These are phyloP conservation scores for Ophiostoma tasmaniense DNA, from an alignment of 2,329 filamentous ascomycete genomes.

Conservation along the genomic window DNA sequence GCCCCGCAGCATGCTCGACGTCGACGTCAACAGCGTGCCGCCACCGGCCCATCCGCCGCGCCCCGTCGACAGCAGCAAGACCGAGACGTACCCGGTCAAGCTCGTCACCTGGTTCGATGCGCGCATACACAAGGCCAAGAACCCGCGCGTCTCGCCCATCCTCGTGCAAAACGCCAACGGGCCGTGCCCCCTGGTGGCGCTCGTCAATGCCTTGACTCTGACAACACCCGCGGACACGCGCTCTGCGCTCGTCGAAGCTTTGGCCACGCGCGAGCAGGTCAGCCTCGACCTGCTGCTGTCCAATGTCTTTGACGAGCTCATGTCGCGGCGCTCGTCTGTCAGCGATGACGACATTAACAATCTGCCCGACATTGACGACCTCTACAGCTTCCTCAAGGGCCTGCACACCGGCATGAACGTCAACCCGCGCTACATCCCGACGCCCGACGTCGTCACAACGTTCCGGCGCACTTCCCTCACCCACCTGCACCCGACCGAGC, in stretches of 20 bases:
- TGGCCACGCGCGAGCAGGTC: slow-evolving; percentile 76
- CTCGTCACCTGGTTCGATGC: slow-evolving; percentile 78
- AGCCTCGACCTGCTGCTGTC: slow-evolving; percentile 79
- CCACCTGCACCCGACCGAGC: slow-evolving; percentile 42
- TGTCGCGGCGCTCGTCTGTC: slow-evolving; percentile 54
- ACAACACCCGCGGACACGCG: slow-evolving; percentile 61
- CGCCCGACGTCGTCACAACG: slow-evolving; percentile 36
- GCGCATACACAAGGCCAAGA: slow-evolving; percentile 45
- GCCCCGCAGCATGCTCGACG: slow-evolving; percentile 20
- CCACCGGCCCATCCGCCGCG: slow-evolving; percentile 31
- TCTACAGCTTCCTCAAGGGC: slow-evolving; percentile 80
- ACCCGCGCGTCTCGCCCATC: slow-evolving; percentile 71
- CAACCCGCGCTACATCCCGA: slow-evolving; percentile 76
- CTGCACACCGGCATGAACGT: slow-evolving; percentile 97
- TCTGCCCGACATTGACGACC: slow-evolving; percentile 77
- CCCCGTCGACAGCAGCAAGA: slow-evolving; percentile 31
- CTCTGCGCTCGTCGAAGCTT: slow-evolving; percentile 67
- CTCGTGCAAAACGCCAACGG: slow-evolving; percentile 90
- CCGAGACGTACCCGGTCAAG: slow-evolving; percentile 87
- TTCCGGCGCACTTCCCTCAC: slow-evolving; percentile 46
- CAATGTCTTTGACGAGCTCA: slow-evolving; percentile 86
- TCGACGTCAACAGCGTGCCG: slow-evolving; percentile 19
- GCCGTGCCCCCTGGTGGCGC: slow-evolving; percentile 81
- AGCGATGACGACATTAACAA: slow-evolving; percentile 38
- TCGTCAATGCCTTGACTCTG: slow-evolving; percentile 85